Base-by-base conservation (phyloP, 768 basidiomycete genomes). In the Podaxis sp. region DNA sequence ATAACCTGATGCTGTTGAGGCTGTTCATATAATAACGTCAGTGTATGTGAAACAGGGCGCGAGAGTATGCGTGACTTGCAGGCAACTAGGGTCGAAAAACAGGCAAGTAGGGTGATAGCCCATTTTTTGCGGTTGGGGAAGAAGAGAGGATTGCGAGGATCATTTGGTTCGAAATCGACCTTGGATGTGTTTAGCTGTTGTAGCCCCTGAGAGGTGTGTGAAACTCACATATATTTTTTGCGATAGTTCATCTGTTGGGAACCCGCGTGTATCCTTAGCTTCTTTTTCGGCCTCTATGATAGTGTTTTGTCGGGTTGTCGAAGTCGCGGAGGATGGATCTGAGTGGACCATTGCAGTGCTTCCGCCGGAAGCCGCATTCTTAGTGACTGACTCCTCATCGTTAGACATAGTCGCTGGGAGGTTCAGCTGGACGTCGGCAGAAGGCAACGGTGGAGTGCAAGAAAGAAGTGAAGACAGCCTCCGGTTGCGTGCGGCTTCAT, bases 1-100 rank as follows among this genome's bases (percentile, higher is more conserved):
- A 68, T 84, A 89, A 0, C 85, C 76, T 3, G 83, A 76, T 0
- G 79, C 77, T 3, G 80, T 75, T 0, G 81, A 78, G 38, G 85
- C 88, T 88, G 55, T 41, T 22, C n/a, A 24, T 33, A 33, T 33
- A 33, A 25, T 46, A 24, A 15, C 22, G 59, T 63, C 33, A 55
- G 57, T 25, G 25, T 59, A 52, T 22, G 7, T 38, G 29, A 33
- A 40, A 12, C 9, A 7, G 27, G 15, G 55, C 12, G 27, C 66
- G 25, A 58, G 15, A 73, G 65, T 15, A 76, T 58, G 15, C 1
- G 73, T 74, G 56, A 79, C 79, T 47, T 63, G 84, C 85, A 77
- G 29, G 80, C 76, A 8, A 84, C 68, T 8, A 79, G 67, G 0
- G 86, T 84, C 63, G 79, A 80, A 51, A 75, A 75, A 57, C 79